These are phyloP conservation scores for Podaxis pistillaris DNA, from an alignment of 768 basidiomycete genomes.

Conservation along the genomic window DNA sequence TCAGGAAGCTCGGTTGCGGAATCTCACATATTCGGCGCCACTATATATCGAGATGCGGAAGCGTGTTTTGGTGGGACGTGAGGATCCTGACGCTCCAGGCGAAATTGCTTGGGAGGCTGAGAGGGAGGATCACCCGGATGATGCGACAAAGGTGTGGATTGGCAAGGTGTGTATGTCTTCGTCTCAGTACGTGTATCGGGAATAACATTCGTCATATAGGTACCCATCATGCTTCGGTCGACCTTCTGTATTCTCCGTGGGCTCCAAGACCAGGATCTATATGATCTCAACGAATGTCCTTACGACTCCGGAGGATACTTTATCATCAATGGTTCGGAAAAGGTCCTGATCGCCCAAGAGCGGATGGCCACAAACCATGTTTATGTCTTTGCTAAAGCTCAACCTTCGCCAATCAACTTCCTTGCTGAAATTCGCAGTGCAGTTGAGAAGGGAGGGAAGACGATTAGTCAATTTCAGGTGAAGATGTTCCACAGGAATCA, in stretches of 20 bases:
- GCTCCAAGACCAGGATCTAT: constrained; percentile 76
- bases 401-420: constrained; percentile 94
- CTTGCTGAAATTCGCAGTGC: constrained; percentile 97
- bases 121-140: constrained; percentile 59
- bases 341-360: constrained; percentile 99
- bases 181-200: not conserved
- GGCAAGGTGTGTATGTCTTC: constrained; percentile 65
- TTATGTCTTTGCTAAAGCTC: constrained; percentile 97
- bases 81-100: constrained; percentile 81
- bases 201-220: constrained; percentile 43
- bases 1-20: constrained; percentile 92
- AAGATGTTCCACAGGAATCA: constrained; percentile 93
- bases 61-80: constrained; percentile 73
- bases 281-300: constrained; percentile 95
- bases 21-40: constrained; percentile 94
- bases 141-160: constrained; percentile 87
- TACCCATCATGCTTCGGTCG: constrained; percentile 97
- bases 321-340: constrained; percentile 99
- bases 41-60: constrained; percentile 96
- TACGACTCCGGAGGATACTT: constrained; percentile 99
- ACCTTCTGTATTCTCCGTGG: constrained; percentile 90
- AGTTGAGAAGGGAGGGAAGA: constrained; percentile 97
- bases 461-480: constrained; percentile 95
- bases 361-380: constrained; percentile 99
- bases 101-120: constrained; percentile 78